These are phyloP conservation scores for Kodamaea arcana DNA, from an alignment of 1,139 yeast species.

Conservation along the genomic window DNA sequence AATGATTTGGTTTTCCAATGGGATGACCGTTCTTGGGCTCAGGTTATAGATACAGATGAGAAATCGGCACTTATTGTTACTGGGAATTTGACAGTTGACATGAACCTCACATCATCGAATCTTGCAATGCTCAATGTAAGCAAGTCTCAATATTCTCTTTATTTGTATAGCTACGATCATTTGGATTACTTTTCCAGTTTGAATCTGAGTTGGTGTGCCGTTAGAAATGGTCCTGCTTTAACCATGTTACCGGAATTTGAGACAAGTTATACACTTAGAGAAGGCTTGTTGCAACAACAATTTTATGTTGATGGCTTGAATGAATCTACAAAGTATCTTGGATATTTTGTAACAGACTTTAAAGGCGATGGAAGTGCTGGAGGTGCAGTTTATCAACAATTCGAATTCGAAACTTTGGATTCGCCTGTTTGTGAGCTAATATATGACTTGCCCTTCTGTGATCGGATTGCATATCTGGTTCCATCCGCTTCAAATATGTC, in stretches of 20 bases:
- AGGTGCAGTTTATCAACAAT: constrained; percentile 61
- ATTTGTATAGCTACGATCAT: constrained; percentile 42
- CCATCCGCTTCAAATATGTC: constrained; percentile 50
- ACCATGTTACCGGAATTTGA: constrained; percentile 18
- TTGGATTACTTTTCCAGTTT: constrained; percentile 38
- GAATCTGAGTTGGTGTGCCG: constrained; percentile 71
- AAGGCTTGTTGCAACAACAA: constrained; percentile 52
- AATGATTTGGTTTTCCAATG: constrained; percentile 64
- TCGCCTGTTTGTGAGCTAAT: constrained; percentile 65
- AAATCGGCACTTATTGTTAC: constrained; percentile 67
- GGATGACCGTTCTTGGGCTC: constrained; percentile 58
- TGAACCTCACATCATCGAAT: constrained; percentile 11
- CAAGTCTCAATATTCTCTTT: constrained; percentile 39
- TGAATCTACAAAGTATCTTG: constrained; percentile 59
- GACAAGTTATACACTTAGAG: constrained; percentile 45
- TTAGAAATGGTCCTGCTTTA: constrained; percentile 46
- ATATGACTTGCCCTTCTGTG: constrained; percentile 72
- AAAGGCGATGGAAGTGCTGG: constrained; percentile 34
- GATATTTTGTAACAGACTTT: constrained; percentile 57
- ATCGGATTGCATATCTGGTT: constrained; percentile 80
- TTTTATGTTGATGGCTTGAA: constrained; percentile 61
- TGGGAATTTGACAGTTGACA: constrained; percentile 44
- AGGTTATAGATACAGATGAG: constrained; percentile 70
- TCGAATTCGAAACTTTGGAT: constrained; percentile 58
- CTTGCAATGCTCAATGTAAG: constrained; percentile 23